Base-by-base conservation (phyloP, 2,329 filamentous ascomycete species). In the Huntiella moniliformis region DNA sequence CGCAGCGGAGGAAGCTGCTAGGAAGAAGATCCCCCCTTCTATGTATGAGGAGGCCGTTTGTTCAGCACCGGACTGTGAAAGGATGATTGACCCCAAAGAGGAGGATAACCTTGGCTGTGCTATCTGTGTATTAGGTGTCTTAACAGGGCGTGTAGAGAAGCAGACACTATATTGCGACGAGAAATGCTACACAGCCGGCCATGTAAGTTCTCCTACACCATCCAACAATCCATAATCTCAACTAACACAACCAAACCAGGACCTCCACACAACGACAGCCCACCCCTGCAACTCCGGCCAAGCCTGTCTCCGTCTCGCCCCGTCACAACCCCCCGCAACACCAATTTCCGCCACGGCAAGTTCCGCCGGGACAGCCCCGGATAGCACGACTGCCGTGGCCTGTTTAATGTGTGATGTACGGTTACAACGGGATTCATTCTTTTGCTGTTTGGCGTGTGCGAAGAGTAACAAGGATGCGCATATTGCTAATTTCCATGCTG, bases 141-240 rank as follows among this genome's bases (percentile, higher is more conserved):
- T 63, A 35, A 58, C 63, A 48, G 61, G 62, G 10, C 56, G 63
- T 3, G 50, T 50, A 7, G 54, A 56, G 42, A 56, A 55, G 28
- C 52, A 65, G 46, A 63, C 61, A 2, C 55, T 67, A 5, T 71
- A 67, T 51, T 70, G 67, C 53, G 66, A 64, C 1, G 58, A 63
- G 5, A 57, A 57, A 17, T 70, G 67, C 51, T 58, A 57, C 22
- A 55, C 60, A 5, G 56, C 60, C 35, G 61, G 60, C 42, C 61
- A 64, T 42, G 67, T 70, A 55, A 54, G 64, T 61, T 11, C 6
- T 15, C n/a, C 16, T 15, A 5, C 8, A 18, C 35, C 11, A 34
- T n/a, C n/a, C 41, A 16, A 11, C 3, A 11, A 31, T 36, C n/a
- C n/a, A 34, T 34, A 8, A 36, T 36, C 13, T 10, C 7, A 35